Evolutionary conservation across 192 early-diverging fungal genomes (phyloP).

Genomic region (Coemansia guatemalensis): DNA sequence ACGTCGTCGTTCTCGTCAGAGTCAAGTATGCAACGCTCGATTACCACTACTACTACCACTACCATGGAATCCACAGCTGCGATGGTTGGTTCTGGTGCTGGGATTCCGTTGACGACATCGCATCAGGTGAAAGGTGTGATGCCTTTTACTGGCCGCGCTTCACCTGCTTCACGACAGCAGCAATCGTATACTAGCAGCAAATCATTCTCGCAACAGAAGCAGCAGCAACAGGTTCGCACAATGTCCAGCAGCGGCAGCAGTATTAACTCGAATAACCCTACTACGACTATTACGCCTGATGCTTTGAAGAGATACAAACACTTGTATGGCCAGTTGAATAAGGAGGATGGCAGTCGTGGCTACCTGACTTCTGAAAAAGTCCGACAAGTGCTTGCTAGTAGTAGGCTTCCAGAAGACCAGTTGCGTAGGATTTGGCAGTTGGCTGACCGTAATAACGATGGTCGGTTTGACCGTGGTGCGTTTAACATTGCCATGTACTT

Average conservation of each 20-base stretch:
- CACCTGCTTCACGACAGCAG: not conserved
- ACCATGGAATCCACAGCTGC: too few relatives aligned
- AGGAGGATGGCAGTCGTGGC: constrained; percentile 21
- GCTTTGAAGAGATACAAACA: constrained; percentile 27
- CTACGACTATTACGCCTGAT: constrained; percentile 12
- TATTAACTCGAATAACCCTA: not conserved
- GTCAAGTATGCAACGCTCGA: constrained; percentile 5
- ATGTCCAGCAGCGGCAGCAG: constrained; percentile 7
- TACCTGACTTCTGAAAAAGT: constrained; percentile 27
- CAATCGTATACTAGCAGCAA: constrained; percentile 4
- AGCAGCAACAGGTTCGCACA: not conserved
- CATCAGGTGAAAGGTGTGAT: constrained; percentile 16
- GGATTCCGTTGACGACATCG: constrained; percentile 8
- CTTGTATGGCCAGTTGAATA: constrained; percentile 33
- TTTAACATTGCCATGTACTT: constrained; percentile 47
- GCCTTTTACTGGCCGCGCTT: constrained; percentile 5
- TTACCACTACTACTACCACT: constrained; percentile 7
- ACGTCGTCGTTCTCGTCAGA: constrained; percentile 4
- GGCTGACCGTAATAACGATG: constrained; percentile 37
- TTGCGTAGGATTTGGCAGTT: constrained; percentile 39
- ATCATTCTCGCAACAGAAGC: constrained; percentile 2
- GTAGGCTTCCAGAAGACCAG: constrained; percentile 29
- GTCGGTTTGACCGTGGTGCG: constrained; percentile 39
- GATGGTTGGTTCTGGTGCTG: not conserved
- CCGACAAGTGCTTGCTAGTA: constrained; percentile 22